Conservation (phyloP, 73 alveolate species). For the Paramecium sonneborni region DNA sequence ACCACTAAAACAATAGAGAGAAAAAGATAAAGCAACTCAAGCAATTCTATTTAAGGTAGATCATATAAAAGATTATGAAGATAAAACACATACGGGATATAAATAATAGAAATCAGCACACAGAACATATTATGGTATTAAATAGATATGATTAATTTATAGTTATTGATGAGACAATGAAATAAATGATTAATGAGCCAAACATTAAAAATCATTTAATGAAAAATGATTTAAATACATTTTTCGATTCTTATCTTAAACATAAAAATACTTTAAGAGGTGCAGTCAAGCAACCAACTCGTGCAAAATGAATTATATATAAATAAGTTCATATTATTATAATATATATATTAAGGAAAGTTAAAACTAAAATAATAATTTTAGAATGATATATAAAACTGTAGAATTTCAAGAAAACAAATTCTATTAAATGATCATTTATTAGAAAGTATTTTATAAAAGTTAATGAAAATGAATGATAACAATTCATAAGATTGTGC, state of each 20-base stretch:
- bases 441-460: not conserved
- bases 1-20: not conserved
- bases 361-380: not conserved
- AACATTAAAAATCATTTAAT: not conserved
- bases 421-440: too few species aligned
- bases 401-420: not conserved
- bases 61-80: constrained; percentile 37
- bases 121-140: not conserved
- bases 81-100: constrained; percentile 26
- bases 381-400: not conserved
- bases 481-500: not conserved
- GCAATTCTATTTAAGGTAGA: constrained; percentile 34
- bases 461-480: not conserved
- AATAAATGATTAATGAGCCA: not conserved
- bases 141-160: not conserved
- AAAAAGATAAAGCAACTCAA: not conserved
- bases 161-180: constrained; percentile 20
- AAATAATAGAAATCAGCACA: not conserved
- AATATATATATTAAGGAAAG: not conserved
- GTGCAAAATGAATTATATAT: not conserved
- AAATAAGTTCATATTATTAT: not conserved
- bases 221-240: constrained; percentile 33
- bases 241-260: constrained; percentile 13
- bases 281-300: not conserved
- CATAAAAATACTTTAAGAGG: constrained; percentile 47